Evolutionary conservation across 83 land plant species (phyloP).

Genomic region (Picea abies): DNA sequence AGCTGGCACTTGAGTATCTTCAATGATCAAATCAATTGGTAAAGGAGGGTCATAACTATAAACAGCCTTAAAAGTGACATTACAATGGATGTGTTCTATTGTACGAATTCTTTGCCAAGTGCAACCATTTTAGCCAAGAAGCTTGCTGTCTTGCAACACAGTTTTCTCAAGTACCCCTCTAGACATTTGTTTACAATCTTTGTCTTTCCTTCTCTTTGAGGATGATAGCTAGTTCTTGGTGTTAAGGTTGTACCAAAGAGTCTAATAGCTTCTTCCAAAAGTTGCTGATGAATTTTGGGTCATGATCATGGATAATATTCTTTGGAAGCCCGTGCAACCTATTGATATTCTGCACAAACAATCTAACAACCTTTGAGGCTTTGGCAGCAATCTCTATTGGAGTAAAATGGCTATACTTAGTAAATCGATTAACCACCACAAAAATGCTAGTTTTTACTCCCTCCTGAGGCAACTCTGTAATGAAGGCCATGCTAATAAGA

Average conservation of each 20-base stretch:
- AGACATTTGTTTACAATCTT: not conserved
- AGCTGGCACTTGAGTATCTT: not conserved
- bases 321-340: not conserved
- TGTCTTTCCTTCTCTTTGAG: not conserved
- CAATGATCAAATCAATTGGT: not conserved
- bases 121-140: not conserved
- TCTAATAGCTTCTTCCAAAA: not conserved
- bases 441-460: no score
- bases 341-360: not conserved
- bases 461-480: no score
- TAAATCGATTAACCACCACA: no score
- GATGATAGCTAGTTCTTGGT: not conserved
- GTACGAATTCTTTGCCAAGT: not conserved
- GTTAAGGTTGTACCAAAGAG: not conserved
- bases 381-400: no score
- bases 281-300: not conserved
- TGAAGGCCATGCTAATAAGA: no score
- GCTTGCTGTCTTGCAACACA: not conserved
- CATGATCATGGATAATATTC: not conserved
- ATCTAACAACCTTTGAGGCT: no score
- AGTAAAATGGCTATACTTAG: no score
- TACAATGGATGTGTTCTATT: not conserved
- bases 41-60: not conserved
- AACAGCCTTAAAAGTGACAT: not conserved
- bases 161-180: not conserved